Conservation (phyloP, 2,329 filamentous ascomycete genomes). For the Nothophoma quercina region DNA sequence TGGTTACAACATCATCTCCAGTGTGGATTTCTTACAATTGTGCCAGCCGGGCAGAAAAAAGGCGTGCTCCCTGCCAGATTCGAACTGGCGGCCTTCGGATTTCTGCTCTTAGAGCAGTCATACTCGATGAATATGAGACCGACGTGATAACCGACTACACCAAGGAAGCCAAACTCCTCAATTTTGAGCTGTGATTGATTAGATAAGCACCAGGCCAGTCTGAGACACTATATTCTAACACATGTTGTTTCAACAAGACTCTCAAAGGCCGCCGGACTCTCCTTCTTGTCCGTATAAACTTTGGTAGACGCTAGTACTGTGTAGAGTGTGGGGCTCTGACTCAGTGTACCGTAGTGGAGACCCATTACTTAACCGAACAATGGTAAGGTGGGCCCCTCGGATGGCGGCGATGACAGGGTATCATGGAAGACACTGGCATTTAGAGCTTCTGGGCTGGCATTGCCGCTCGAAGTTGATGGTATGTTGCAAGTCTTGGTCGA, state of each 20-base stretch:
- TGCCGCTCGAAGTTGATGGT: too few species aligned
- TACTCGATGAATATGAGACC: constrained; percentile 42
- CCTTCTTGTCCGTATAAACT: not conserved
- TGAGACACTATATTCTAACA: not conserved
- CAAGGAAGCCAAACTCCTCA: constrained; percentile 34
- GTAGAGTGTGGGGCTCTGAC: constrained; percentile 3
- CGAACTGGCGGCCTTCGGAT: constrained; percentile 50
- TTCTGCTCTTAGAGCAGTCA: constrained; percentile 39
- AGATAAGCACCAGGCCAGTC: not conserved
- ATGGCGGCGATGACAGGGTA: too few species aligned
- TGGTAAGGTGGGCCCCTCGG: not conserved
- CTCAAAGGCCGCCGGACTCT: too few species aligned
- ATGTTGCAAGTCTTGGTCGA: too few species aligned
- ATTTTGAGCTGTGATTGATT: constrained; percentile 12
- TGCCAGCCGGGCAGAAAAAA: constrained; percentile 28
- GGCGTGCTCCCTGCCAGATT: constrained; percentile 39
- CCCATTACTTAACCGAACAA: too few species aligned
- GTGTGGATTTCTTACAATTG: constrained; percentile 30
- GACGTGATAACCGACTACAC: constrained; percentile 50
- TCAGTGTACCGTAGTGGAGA: not conserved
- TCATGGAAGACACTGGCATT: too few species aligned
- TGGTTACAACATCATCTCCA: too few species aligned
- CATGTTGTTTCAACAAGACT: too few species aligned
- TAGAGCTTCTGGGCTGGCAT: too few species aligned
- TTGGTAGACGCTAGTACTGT: not conserved